Base-by-base conservation (phyloP, 2,329 filamentous ascomycete species). In the Fusarium austroafricanum region DNA sequence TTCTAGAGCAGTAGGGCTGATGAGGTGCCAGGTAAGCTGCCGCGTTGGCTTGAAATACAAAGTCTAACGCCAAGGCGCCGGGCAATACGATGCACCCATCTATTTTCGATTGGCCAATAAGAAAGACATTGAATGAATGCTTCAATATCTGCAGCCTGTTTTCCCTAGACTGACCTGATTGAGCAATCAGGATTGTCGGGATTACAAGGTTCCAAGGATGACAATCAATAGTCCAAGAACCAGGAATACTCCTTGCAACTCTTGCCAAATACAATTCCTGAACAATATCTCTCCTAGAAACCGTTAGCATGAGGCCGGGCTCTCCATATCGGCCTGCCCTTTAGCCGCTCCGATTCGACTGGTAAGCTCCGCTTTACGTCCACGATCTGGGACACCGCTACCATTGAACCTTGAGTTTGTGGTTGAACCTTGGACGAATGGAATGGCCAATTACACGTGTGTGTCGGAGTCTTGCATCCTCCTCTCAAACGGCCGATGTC, bases 81-180 rank as follows among this genome's bases (percentile, higher is more conserved):
- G 31, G 7, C 28, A 59, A 61, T 59, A 61, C 58, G 58, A 61
- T 59, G 45, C 54, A 57, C 14, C 54, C 58, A 42, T 35, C 9
- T 9, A n/a, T 2, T 11, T 7, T 7, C 3, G 10, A 15, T 8
- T 42, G n/a, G 3, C 31, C 35, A 61, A 44, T 29, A 3, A 6
- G 6, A 5, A 3, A 6, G 6, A 1, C 1, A 17, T 10, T 8
- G 39, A 23, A 38, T 17, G 38, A 39, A 6, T 33, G 10, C 11
- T 17, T 6, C 15, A n/a, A 35, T 35, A 20, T 8, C 23, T 26
- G 10, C 17, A 10, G 12, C 17, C 15, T 47, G 31, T 35, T 35
- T 35, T 35, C 8, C 7, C 33, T 35, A 4, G 9, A 35, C 7
- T 35, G 7, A 35, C 33, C 17, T 3, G 9, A 35, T 3, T 35